Evolutionary conservation across 2,329 filamentous ascomycete species (phyloP).

Genomic region (Reticulascus tulasneorum): DNA sequence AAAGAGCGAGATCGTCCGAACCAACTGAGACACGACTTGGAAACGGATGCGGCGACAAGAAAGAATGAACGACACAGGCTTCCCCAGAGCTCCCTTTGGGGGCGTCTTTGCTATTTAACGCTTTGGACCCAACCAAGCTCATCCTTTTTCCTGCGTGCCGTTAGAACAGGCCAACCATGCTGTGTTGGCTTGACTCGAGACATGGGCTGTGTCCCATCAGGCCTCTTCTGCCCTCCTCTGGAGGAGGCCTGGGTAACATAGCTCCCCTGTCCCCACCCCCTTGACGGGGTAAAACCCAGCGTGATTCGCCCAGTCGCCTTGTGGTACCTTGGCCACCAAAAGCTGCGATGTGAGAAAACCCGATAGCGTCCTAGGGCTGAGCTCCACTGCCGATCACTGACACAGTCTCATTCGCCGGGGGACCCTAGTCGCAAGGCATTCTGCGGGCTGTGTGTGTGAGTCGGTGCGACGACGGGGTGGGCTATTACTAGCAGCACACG

Average conservation of each 20-base stretch:
- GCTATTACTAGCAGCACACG: too few relatives aligned
- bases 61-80: too few relatives aligned
- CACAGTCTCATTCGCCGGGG: too few relatives aligned
- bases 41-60: too few relatives aligned
- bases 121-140: too few relatives aligned
- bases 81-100: too few relatives aligned
- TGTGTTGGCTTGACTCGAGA: background rate
- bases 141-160: too few relatives aligned
- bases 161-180: too few relatives aligned
- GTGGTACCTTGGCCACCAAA: background rate
- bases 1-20: too few relatives aligned
- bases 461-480: slow-evolving; percentile 2
- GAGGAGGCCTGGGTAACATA: background rate
- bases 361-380: slow-evolving; percentile 13
- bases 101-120: too few relatives aligned
- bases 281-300: background rate
- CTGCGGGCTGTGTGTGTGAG: background rate
- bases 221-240: background rate
- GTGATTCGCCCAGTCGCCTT: background rate
- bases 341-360: background rate
- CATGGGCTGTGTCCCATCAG: background rate
- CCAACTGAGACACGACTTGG: too few relatives aligned
- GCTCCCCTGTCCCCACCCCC: background rate
- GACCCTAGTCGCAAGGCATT: background rate
- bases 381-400: background rate